Conservation (phyloP, 495 filamentous ascomycete species). For the Daldinia childiae region DNA sequence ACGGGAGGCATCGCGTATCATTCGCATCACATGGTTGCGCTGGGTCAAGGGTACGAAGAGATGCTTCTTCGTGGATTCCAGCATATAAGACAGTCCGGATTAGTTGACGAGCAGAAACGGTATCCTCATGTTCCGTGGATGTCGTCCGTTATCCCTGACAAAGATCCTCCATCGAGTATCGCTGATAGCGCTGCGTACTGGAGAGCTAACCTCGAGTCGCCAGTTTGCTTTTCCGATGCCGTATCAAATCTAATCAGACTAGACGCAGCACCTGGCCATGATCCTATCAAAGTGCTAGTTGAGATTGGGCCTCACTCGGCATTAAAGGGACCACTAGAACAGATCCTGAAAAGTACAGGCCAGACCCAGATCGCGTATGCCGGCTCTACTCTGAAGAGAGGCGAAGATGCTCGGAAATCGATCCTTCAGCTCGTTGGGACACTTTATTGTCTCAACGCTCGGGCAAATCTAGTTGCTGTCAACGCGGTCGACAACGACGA, state of each 20-base stretch:
- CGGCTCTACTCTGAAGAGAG: constrained; percentile 33
- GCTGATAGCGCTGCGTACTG: constrained; percentile 46
- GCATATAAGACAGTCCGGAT: background rate
- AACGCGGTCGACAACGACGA: constrained; percentile 20
- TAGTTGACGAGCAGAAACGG: background rate
- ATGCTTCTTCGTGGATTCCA: constrained; percentile 18
- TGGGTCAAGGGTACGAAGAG: constrained; percentile 50
- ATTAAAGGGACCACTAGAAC: constrained; percentile 45
- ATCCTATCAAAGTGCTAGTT: constrained; percentile 45
- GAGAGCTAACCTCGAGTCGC: constrained; percentile 53
- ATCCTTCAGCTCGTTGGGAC: constrained; percentile 18
- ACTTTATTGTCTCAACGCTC: constrained; percentile 4
- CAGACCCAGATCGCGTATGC: constrained; percentile 44
- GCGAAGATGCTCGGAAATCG: constrained; percentile 9
- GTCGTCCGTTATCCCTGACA: constrained; percentile 23
- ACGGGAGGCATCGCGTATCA: constrained; percentile 64
- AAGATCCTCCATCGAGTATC: background rate
- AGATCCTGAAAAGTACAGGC: constrained; percentile 54
- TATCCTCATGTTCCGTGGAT: constrained; percentile 14
- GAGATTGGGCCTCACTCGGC: constrained; percentile 69
- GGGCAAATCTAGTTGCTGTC: constrained; percentile 10
- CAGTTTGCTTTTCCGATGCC: constrained; percentile 51
- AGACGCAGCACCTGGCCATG: constrained; percentile 9
- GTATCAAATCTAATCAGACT: constrained; percentile 29
- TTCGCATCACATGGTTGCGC: constrained; percentile 58